Evolutionary conservation across 108 stramenopile species (phyloP), one percentile per base, ranked within the genome.

Genomic region (Stephanodiscus minutulus): DNA sequence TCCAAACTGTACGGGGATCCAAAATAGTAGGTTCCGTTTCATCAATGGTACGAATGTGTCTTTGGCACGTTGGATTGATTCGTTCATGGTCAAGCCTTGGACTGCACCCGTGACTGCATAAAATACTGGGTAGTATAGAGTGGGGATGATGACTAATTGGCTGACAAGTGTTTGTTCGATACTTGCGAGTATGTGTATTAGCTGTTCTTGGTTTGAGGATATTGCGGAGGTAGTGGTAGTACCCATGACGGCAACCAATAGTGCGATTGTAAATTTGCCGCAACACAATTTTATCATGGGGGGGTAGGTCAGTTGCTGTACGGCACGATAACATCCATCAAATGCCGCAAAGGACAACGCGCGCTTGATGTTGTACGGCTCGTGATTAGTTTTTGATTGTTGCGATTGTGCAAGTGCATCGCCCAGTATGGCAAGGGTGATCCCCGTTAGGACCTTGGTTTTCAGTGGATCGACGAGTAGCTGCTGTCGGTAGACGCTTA

Each of bases 361-460:
- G 0, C 88, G 80, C 15, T 56, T 36, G 37, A 50, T 54, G 52
- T 89, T 82, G 70, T 89, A 87, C 12, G 76, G 73, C 0, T 71
- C 61, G 28, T 86, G 79, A 41, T 79, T 60, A 41, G 41, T 52
- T 17, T 72, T 69, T 33, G 31, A 33, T 33, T 33, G 31, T 5
- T 33, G 31, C 5, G 31, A 33, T 65, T 89, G 88, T 11, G 88
- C 88, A 62, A 89, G 79, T 24, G 86, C 84, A 64, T 89, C 88
- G 2, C 88, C 88, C 11, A 65, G 71, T 1, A 74, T 68, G 1
- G 88, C 88, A 18, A 89, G 60, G 41, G 68, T 68, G 3, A 77
- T 86, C 13, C 90, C 90, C 0, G 90, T 91, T 17, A 83, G 21
- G 83, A 91, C 86, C 76, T 91, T 91, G 41, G 90, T 91, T 17